Percentiles rank a stretch among this genome's conserved stretches.
These are phyloP conservation scores for Phytophthora pisi DNA, from an alignment of 352 stramenopile species.

Conservation along the genomic window DNA sequence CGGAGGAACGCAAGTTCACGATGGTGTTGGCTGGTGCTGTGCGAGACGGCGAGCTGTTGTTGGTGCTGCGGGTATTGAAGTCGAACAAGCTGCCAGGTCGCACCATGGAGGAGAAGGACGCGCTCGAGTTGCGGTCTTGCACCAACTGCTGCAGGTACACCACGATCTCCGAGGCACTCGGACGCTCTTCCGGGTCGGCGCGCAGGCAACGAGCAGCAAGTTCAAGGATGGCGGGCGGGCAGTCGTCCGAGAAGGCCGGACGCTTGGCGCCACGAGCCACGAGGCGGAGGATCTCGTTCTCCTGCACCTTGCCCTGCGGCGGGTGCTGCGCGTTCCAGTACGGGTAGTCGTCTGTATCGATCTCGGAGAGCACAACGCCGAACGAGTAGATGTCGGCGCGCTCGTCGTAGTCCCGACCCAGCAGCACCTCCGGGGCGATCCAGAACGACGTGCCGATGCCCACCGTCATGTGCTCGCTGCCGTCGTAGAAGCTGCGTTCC, in stretches of 20 bases:
- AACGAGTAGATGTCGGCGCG: constrained; percentile 59
- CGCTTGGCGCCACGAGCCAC: constrained; percentile 56
- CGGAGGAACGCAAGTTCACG: constrained; percentile 18
- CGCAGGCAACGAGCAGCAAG: constrained; percentile 55
- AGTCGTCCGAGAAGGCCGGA: constrained; percentile 56
- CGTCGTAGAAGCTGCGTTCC: constrained; percentile 52
- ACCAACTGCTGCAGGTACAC: constrained; percentile 56
- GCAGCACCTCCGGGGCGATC: constrained; percentile 69
- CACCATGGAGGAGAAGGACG: constrained; percentile 23
- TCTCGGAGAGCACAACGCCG: constrained; percentile 58
- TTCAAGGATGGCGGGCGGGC: constrained; percentile 53
- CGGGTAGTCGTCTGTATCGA: constrained; percentile 70
- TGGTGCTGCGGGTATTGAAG: constrained; percentile 27
- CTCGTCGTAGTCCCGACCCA: constrained; percentile 56
- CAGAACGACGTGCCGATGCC: constrained; percentile 73
- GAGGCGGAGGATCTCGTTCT: constrained; percentile 67
- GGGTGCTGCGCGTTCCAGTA: constrained; percentile 63
- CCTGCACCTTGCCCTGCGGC: constrained; percentile 44
- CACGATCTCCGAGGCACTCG: constrained; percentile 59
- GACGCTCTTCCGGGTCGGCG: constrained; percentile 58
- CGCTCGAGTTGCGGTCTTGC: constrained; percentile 23
- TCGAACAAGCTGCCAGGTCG: constrained; percentile 27
- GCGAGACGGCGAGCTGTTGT: constrained; percentile 20
- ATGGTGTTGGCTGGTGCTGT: constrained; percentile 33
- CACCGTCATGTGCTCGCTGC: constrained; percentile 63